Percentiles rank a stretch among this genome's conserved stretches.
Conservation (phyloP, 768 basidiomycete species). For the Suillus clintonianus region DNA sequence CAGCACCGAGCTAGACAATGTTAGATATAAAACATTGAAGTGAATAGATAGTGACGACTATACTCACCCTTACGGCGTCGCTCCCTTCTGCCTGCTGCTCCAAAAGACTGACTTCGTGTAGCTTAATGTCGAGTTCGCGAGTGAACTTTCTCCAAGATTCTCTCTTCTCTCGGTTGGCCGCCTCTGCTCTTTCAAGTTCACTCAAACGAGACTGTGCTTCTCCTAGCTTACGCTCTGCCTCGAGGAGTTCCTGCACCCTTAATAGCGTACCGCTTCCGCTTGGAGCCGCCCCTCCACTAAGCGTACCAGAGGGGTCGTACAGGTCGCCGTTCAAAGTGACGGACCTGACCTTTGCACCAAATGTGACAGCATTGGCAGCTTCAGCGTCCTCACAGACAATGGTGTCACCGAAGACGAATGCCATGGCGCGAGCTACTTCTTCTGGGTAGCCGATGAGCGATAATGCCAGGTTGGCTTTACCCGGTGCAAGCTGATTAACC, state of each 20-base stretch:
- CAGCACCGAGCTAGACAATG: constrained; percentile 64
- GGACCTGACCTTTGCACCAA: constrained; percentile 68
- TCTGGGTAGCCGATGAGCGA: constrained; percentile 81
- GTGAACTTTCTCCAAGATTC: constrained; percentile 61
- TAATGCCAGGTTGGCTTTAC: constrained; percentile 85
- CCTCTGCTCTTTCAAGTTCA: constrained; percentile 57
- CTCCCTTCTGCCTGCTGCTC: constrained; percentile 86
- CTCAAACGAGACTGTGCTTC: constrained; percentile 50
- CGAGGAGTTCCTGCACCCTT: constrained; percentile 80
- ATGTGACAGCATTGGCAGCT: constrained; percentile 86
- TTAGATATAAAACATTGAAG: neutral
- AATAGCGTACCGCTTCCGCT: constrained; percentile 72
- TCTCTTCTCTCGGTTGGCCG: constrained; percentile 49
- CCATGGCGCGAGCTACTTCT: constrained; percentile 86
- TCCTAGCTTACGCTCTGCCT: constrained; percentile 59
- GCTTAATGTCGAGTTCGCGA: constrained; percentile 83
- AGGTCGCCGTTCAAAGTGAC: constrained; percentile 95
- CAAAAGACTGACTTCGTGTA: constrained; percentile 80
- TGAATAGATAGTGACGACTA: neutral
- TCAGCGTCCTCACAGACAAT: constrained; percentile 89
- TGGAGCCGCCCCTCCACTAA: constrained; percentile 89
- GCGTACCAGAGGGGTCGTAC: constrained; percentile 93
- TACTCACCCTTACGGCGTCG: constrained; percentile 81
- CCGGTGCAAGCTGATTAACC: constrained; percentile 70
- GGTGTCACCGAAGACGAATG: constrained; percentile 91